These are phyloP conservation scores for Phytophthora citricola DNA, from an alignment of 352 stramenopile genomes.

Conservation along the genomic window DNA sequence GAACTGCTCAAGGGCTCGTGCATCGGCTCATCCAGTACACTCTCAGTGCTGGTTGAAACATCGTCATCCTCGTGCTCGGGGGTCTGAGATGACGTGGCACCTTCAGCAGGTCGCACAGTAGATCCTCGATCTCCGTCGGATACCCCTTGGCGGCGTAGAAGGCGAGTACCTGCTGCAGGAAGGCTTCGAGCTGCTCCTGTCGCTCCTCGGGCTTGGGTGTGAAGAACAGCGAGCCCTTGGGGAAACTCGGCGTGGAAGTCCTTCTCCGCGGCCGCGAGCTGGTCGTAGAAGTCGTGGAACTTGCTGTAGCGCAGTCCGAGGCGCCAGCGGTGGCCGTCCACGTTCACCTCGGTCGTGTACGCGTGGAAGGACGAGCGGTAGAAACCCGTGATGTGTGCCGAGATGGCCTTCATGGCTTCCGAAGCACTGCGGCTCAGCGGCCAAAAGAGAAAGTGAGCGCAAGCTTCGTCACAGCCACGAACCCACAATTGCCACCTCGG, in stretches of 20 bases:
- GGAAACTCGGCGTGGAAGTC: conserved; percentile 68
- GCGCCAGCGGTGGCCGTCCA: conserved; percentile 47
- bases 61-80: conserved; percentile 38
- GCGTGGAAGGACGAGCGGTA: conserved; percentile 50
- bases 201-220: conserved; percentile 63
- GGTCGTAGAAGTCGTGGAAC: conserved; percentile 64
- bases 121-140: conserved; percentile 39
- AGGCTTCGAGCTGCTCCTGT: conserved; percentile 66
- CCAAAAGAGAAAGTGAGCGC: conserved; percentile 31
- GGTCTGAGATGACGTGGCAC: conserved; percentile 48
- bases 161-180: conserved; percentile 57
- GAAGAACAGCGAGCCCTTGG: conserved; percentile 74
- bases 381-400: conserved; percentile 60
- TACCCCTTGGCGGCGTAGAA: conserved; percentile 41
- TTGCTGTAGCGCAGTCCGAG: conserved; percentile 75
- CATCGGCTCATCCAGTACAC: conserved; percentile 37
- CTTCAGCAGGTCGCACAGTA: conserved; percentile 68
- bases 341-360: conserved; percentile 64
- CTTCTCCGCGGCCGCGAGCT: conserved; percentile 46
- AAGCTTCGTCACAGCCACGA: background rate
- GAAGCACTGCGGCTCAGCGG: background rate
- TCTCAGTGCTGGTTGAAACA: conserved; percentile 46
- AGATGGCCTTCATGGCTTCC: conserved; percentile 38
- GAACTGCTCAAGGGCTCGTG: conserved; percentile 22
- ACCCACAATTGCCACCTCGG: background rate